Conservation (phyloP, 192 early-diverging fungal genomes). For the Cladochytrium replicatum region DNA sequence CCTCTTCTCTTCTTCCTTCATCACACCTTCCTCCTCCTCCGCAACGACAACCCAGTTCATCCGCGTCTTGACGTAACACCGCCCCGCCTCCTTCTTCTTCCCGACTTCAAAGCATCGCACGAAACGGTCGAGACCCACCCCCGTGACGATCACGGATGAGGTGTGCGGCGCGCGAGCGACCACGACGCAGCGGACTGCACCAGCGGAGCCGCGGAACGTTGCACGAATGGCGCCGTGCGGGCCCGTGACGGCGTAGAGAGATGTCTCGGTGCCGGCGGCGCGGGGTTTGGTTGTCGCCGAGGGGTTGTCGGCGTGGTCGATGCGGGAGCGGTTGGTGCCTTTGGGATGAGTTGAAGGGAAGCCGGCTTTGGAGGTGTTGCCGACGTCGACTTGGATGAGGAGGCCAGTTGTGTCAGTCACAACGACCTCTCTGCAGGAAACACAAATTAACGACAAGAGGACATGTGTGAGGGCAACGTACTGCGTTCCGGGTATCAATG, state of each 20-base stretch:
- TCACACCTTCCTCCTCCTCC: slow-evolving; percentile 18
- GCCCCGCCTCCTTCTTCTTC: slow-evolving; percentile 29
- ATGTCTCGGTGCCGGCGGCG: not conserved
- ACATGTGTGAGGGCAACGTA: slow-evolving; percentile 2
- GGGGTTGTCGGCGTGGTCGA: slow-evolving; percentile 11
- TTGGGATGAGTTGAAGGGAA: not conserved
- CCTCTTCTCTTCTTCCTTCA: slow-evolving; percentile 16
- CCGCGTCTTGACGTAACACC: slow-evolving; percentile 71
- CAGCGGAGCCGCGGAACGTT: slow-evolving; percentile 24
- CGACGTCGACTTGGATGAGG: slow-evolving; percentile 12
- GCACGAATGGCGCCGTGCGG: not conserved
- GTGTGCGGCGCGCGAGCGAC: slow-evolving; percentile 8
- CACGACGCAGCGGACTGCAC: too few species aligned
- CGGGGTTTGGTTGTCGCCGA: slow-evolving; percentile 9
- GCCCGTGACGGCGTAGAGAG: not conserved
- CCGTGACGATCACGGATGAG: slow-evolving; percentile 9
- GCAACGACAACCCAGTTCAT: slow-evolving; percentile 58
- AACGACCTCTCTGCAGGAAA: slow-evolving; percentile 17
- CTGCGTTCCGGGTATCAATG: slow-evolving; percentile 13
- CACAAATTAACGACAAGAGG: slow-evolving; percentile 40
- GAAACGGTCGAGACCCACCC: slow-evolving; percentile 64
- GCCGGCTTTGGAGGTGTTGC: too few species aligned
- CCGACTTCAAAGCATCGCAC: slow-evolving; percentile 63
- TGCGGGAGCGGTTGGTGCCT: slow-evolving; percentile 3
- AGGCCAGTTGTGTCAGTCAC: slow-evolving; percentile 31